These are phyloP conservation scores for Dioszegia hungarica DNA, from an alignment of 768 basidiomycete species.

Conservation along the genomic window DNA sequence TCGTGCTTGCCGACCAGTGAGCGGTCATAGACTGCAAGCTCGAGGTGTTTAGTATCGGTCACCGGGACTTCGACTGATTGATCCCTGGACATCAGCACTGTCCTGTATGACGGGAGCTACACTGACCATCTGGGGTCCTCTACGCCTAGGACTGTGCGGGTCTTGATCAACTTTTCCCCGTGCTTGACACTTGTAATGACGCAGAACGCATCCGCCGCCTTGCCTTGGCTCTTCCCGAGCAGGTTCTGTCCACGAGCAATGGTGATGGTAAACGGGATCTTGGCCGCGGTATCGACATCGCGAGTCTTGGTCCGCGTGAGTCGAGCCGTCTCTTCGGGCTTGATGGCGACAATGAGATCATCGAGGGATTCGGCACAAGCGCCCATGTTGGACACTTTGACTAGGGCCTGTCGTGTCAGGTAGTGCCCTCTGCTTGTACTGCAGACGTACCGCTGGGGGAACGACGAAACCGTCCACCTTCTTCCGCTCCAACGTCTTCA, in stretches of 20 bases:
- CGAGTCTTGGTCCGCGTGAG: constrained; percentile 30
- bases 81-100: constrained; percentile 32
- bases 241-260: constrained; percentile 41
- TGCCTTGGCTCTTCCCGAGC: constrained; percentile 25
- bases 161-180: constrained; percentile 40
- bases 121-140: constrained; percentile 46
- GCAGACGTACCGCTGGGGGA: constrained; percentile 36
- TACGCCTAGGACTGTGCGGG: constrained; percentile 39
- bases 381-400: constrained; percentile 47
- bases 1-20: constrained; percentile 49
- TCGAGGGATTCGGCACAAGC: constrained; percentile 37
- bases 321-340: constrained; percentile 43
- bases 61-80: constrained; percentile 43
- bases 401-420: constrained; percentile 34
- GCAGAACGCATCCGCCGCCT: constrained; percentile 43
- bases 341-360: constrained; percentile 42
- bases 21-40: constrained; percentile 39
- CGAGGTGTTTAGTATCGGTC: constrained; percentile 26
- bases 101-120: no score
- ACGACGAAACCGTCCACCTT: constrained; percentile 42
- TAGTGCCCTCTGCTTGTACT: no score
- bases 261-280: constrained; percentile 39
- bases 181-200: constrained; percentile 26
- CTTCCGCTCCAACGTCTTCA: constrained; percentile 44
- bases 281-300: not conserved